Conservation (phyloP, 2,329 filamentous ascomycete genomes). For the Ophiostoma fasciatum region DNA sequence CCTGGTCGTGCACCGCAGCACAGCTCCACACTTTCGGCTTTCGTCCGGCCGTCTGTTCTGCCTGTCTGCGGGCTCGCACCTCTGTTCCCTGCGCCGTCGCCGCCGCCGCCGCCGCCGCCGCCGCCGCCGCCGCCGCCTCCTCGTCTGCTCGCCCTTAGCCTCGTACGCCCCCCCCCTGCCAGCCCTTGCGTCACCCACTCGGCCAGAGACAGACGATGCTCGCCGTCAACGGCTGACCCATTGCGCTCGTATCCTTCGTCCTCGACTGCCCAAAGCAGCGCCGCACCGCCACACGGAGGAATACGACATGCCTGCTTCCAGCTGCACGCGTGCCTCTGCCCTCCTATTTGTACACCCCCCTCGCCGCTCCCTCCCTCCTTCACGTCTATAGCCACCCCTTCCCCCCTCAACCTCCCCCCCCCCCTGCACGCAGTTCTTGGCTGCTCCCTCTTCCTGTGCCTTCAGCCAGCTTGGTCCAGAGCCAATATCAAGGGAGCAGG, state of each 20-base stretch:
- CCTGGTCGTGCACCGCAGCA: no score
- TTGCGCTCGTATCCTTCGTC: neutral
- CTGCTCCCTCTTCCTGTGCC: neutral
- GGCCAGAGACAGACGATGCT: constrained; percentile 4
- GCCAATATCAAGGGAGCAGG: constrained; percentile 5
- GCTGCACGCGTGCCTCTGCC: no score
- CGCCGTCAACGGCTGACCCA: constrained; percentile 4
- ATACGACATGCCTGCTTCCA: no score
- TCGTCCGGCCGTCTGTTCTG: no score
- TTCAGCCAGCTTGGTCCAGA: constrained; percentile 3
- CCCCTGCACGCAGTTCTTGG: neutral
- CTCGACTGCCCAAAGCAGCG: neutral
- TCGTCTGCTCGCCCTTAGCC: no score
- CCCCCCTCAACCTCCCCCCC: neutral
- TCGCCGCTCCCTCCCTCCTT: neutral
- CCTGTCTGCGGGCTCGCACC: no score
- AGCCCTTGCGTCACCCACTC: no score
- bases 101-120: no score
- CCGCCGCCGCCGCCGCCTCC: no score
- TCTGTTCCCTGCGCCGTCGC: no score
- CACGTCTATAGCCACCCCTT: neutral
- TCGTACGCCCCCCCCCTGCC: no score
- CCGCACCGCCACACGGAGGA: neutral
- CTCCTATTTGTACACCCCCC: neutral
- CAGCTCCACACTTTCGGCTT: no score